Base-by-base conservation (phyloP, 305 asterid species). In the Lippia alba region DNA sequence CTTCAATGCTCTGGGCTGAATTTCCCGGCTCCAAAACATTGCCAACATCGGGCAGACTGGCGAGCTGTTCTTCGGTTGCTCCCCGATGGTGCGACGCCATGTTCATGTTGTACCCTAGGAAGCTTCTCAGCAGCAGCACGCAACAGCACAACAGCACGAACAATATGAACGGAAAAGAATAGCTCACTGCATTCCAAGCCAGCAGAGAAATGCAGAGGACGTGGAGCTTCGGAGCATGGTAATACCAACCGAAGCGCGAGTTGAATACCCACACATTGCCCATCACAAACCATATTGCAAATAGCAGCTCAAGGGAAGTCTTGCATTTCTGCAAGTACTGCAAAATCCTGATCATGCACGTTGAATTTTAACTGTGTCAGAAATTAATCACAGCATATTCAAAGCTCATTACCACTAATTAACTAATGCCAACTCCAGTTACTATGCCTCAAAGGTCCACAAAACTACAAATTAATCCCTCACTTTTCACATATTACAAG, bases 211-310 rank as follows among this genome's bases (percentile, higher is more conserved):
- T 81, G 83, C 99, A 94, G 56, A 94, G 91, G 73, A 87, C 54
- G 32, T 91, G 96, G 63, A 94, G 97, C 45, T 85, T 94, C 3
- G 96, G 96, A 4, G 96, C 87, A 2, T 80, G 86, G 10, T 59
- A 74, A 30, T 79, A 91, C 6, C 96, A 88, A 4, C 91, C 93
- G n/a, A 89, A 82, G 0, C 99, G 91, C 4, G 97, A 68, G 70
- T 88, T 96, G 54, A 91, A 94, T 30, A 91, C 84, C 99, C 99
- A 94, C 24, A 91, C 90, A 8, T 94, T 94, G 0, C 99, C 99
- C 88, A 91, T 85, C 71, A 94, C 99, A 44, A 94, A 94, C 99
- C 97, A 94, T 80, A 94, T 88, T 14, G 97, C 99, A 40, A 89
- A 94, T 69, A 91, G 64, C 18, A 94, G 86, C 75, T 94, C 97